Percentiles rank a stretch among this genome's conserved stretches.
phyloP scores from a whole-genome alignment of 306 rosid genomes.

The Boehmeria nivea region DNA sequence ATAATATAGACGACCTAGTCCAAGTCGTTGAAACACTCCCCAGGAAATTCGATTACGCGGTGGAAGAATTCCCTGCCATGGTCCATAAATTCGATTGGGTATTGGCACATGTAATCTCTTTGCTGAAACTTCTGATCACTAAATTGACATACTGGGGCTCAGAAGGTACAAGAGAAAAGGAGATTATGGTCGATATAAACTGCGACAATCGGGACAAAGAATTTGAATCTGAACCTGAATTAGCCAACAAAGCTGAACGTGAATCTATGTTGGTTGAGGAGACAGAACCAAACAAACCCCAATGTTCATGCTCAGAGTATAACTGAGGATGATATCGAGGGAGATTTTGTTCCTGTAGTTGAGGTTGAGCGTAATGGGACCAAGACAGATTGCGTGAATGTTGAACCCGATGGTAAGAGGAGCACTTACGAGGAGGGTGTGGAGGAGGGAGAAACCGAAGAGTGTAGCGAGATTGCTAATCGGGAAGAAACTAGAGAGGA shows the following conservation, averaged over 20 bases:
- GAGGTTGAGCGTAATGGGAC: conserved; percentile 21
- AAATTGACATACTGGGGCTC: too few species aligned
- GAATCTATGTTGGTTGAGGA: neutral
- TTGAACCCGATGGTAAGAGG: conserved; percentile 17
- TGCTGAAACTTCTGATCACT: too few species aligned
- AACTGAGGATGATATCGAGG: conserved; percentile 13
- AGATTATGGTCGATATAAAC: too few species aligned
- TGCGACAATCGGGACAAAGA: neutral
- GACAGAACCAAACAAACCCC: conserved; percentile 8
- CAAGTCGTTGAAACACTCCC: too few species aligned
- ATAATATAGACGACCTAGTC: too few species aligned
- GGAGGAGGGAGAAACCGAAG: conserved; percentile 24
- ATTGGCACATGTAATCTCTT: too few species aligned
- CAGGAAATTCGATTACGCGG: too few species aligned
- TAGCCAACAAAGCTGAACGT: neutral
- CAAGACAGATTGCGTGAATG: conserved; percentile 10
- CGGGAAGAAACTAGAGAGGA: neutral
- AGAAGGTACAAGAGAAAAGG: too few species aligned
- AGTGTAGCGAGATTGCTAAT: neutral
- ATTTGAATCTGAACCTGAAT: neutral
- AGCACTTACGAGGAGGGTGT: conserved; percentile 32
- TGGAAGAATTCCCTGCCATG: too few species aligned
- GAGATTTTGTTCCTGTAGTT: conserved; percentile 24
- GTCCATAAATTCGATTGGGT: too few species aligned
- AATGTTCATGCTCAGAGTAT: neutral